Percentiles rank a stretch among this genome's conserved stretches.
These are phyloP conservation scores for Rhipidocladum racemiflorum DNA, from an alignment of 176 grass and related monocot species.

Conservation along the genomic window DNA sequence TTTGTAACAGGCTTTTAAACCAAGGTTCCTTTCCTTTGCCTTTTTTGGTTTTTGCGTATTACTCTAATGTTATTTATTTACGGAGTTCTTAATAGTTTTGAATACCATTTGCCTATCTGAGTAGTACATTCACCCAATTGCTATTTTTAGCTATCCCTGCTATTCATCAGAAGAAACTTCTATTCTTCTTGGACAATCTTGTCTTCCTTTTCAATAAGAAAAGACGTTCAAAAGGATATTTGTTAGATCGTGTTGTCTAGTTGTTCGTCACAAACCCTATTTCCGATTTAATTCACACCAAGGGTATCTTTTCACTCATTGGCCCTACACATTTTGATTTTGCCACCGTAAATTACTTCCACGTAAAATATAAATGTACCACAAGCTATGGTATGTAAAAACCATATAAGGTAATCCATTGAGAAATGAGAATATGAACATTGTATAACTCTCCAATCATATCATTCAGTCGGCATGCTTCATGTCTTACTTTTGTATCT, in stretches of 20 bases:
- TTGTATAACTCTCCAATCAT: not conserved
- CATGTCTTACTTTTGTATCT: not conserved
- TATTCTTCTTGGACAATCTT: conserved; percentile 16
- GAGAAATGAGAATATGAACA: not conserved
- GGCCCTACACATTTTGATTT: not conserved
- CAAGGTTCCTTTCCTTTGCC: conserved; percentile 50
- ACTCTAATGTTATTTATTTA: not conserved
- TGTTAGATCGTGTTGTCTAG: not conserved
- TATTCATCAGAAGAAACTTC: not conserved
- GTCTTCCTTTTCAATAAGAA: not conserved
- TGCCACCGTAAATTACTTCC: not conserved
- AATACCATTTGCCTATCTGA: not conserved
- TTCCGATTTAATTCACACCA: conserved; percentile 3
- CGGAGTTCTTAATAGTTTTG: not conserved
- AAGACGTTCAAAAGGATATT: not conserved
- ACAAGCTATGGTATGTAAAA: not conserved
- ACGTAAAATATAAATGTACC: not conserved
- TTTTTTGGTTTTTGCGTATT: not conserved
- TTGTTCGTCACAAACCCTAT: not conserved
- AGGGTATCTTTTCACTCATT: not conserved
- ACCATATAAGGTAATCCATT: not conserved
- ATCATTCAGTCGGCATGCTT: not conserved
- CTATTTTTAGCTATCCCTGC: conserved; percentile 17
- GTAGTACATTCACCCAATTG: not conserved
- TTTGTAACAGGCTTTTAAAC: conserved; percentile 86